A percentile compares a stretch with the other conserved stretches of the same genome.
These are phyloP conservation scores for Coccinonectria pachysandricola DNA, from an alignment of 2,329 filamentous ascomycete genomes.

Conservation along the genomic window DNA sequence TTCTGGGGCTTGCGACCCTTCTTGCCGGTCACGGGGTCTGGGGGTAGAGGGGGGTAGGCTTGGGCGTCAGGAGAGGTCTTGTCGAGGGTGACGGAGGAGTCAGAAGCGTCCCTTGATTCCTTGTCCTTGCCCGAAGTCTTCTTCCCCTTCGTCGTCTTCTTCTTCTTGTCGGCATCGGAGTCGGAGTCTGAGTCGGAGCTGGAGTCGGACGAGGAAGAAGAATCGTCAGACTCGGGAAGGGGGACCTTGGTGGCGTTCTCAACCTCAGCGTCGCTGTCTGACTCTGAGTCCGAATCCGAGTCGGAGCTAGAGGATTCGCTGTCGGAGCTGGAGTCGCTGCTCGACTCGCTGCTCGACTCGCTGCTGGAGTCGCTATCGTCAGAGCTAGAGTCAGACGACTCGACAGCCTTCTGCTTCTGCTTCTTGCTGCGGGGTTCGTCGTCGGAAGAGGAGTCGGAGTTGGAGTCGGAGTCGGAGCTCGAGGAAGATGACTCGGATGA, in stretches of 20 bases:
- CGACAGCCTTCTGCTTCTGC: conserved; percentile 24
- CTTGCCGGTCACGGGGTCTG: conserved; percentile 30
- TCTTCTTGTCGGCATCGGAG: conserved; percentile 16
- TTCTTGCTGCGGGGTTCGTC: conserved; percentile 44
- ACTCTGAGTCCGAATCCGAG: conserved; percentile 29
- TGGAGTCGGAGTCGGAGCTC: conserved; percentile 24
- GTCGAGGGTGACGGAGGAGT: conserved; percentile 41
- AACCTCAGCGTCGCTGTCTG: conserved; percentile 26
- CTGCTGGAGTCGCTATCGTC: conserved; percentile 10
- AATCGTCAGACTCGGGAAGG: conserved; percentile 31
- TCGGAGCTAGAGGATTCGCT: conserved; percentile 25
- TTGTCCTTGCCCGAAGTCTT: conserved; percentile 8
- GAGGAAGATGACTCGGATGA: conserved; percentile 22
- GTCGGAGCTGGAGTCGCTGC: conserved; percentile 17
- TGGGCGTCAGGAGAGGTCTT: conserved; percentile 32
- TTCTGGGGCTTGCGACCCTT: conserved; percentile 42
- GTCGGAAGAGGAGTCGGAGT: conserved; percentile 33
- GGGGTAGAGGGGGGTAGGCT: conserved; percentile 40
- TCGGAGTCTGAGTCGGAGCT: conserved; percentile 28
- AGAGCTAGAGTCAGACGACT: conserved; percentile 15
- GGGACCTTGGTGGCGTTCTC: conserved; percentile 30
- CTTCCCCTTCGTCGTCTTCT: conserved; percentile 10
- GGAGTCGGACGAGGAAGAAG: conserved; percentile 22
- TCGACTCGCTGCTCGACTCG: conserved; percentile 11
- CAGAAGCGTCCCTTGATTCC: conserved; percentile 25